Base-by-base conservation (phyloP, 176 grass and related monocot species). In the Zea luxurians region DNA sequence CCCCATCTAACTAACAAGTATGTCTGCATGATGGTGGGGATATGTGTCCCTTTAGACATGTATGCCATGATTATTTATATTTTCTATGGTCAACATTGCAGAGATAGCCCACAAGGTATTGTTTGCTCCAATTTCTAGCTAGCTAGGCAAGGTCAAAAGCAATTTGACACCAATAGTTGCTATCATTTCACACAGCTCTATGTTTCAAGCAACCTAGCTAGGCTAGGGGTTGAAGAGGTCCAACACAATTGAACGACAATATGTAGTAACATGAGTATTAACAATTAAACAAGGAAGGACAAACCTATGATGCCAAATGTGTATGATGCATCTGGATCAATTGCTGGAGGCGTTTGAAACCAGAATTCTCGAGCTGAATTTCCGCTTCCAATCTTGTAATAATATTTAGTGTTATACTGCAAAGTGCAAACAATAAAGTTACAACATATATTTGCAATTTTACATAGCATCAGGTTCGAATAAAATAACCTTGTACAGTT, bases 241-340 rank as follows among this genome's bases (percentile, higher is more conserved):
- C 64, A 70, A 58, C 69, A 69, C 43, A 79, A 84, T 80, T 61
- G 34, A 42, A 70, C 0, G 2, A 3, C 16, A 61, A 17, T 41
- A 48, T 64, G 21, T 3, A 42, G 18, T 75, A 18, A 70, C n/a
- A 27, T 10, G 68, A 79, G n/a, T 38, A 38, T 52, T 27, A 41
- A 61, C 65, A 37, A 10, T 70, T 9, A 67, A 83, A 42, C 59
- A 57, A 75, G 53, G 18, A 68, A 71, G 66, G 47, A 74, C 82
- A 68, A 79, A 98, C 95, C 95, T 85, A 98, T 98, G 78, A 98
- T 90, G 62, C 95, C 95, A 77, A 98, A 94, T 69, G 75, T 90
- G 78, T 92, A 98, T 17, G 88, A 57, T 69, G 89, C 89, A 90
- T 94, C 95, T 75, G 88, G 78, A 79, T 89, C 81, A 77, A 98